Percentiles rank a stretch among this genome's conserved stretches.
phyloP scores from a whole-genome alignment of 768 basidiomycete genomes.

The Amanita muscaria region DNA sequence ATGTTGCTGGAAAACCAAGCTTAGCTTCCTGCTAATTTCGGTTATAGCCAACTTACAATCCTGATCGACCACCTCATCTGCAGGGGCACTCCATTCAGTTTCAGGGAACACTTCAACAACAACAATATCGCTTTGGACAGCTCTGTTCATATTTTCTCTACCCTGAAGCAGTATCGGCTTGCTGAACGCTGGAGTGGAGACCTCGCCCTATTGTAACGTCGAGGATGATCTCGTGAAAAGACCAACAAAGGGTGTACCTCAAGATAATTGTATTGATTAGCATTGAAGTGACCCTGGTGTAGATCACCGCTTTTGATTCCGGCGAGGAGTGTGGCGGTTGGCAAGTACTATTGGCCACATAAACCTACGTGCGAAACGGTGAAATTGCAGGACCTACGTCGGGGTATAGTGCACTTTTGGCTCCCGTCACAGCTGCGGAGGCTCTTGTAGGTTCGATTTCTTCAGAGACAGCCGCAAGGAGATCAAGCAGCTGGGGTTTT shows the following conservation, averaged over 20 bases:
- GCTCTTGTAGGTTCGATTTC: slow-evolving; percentile 57
- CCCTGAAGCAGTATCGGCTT: slow-evolving; percentile 83
- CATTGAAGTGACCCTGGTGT: slow-evolving; percentile 91
- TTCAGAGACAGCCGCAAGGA: slow-evolving; percentile 66
- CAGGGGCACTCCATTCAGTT: slow-evolving; percentile 86
- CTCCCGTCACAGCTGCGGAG: slow-evolving; percentile 23
- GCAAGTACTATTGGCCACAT: slow-evolving; percentile 56
- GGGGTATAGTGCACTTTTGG: slow-evolving; percentile 46
- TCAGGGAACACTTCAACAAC: slow-evolving; percentile 83
- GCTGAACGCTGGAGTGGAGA: slow-evolving; percentile 60
- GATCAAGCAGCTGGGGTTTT: slow-evolving; percentile 48
- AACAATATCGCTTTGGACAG: slow-evolving; percentile 89
- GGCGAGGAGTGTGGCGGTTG: slow-evolving; percentile 60
- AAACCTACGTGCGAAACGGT: not conserved
- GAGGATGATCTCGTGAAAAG: not conserved
- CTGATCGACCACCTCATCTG: slow-evolving; percentile 90
- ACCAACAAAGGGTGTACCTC: slow-evolving; percentile 45
- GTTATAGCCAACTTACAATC: slow-evolving; percentile 51
- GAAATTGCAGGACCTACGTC: slow-evolving; percentile 53
- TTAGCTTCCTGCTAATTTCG: not conserved
- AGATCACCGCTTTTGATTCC: slow-evolving; percentile 80
- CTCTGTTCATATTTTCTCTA: slow-evolving; percentile 90
- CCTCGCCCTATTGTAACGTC: slow-evolving; percentile 52
- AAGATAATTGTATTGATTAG: slow-evolving; percentile 92
- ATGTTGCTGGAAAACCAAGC: slow-evolving; percentile 41